Evolutionary conservation across 495 filamentous ascomycete species (phyloP).

Genomic region (Usnea hakonensis): DNA sequence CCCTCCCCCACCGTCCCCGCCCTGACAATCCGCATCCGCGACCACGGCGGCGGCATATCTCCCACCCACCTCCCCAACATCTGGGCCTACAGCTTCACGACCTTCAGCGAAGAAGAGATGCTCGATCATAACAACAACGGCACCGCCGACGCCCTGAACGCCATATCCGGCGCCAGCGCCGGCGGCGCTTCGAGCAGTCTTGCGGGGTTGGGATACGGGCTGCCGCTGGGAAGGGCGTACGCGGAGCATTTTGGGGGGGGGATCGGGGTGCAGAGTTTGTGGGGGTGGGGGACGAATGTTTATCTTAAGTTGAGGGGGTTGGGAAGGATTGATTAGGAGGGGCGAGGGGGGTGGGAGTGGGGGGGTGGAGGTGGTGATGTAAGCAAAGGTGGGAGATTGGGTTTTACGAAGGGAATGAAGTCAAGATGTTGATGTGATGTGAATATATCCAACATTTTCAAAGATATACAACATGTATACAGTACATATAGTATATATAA

Average conservation of each 20-base stretch:
- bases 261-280: conserved; percentile 88
- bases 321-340: conserved; percentile 47
- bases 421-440: neutral
- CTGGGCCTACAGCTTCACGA: conserved; percentile 95
- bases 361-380: neutral
- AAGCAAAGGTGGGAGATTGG: neutral
- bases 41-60: conserved; percentile 86
- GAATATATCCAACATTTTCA: no score
- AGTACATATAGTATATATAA: no score
- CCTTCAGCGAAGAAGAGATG: conserved; percentile 64
- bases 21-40: conserved; percentile 90
- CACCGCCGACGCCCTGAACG: conserved; percentile 58
- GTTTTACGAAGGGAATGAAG: neutral
- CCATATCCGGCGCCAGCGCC: conserved; percentile 58
- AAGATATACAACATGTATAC: no score
- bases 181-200: conserved; percentile 67
- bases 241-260: conserved; percentile 97
- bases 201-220: conserved; percentile 85
- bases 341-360: neutral
- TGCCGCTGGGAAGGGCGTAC: conserved; percentile 87
- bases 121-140: conserved; percentile 36
- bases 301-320: conserved; percentile 80
- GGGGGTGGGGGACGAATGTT: conserved; percentile 88
- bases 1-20: conserved; percentile 58
- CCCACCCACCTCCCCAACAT: conserved; percentile 77